These are phyloP conservation scores for Agaricus sinodeliciosus DNA, from an alignment of 768 basidiomycete species.

Conservation along the genomic window DNA sequence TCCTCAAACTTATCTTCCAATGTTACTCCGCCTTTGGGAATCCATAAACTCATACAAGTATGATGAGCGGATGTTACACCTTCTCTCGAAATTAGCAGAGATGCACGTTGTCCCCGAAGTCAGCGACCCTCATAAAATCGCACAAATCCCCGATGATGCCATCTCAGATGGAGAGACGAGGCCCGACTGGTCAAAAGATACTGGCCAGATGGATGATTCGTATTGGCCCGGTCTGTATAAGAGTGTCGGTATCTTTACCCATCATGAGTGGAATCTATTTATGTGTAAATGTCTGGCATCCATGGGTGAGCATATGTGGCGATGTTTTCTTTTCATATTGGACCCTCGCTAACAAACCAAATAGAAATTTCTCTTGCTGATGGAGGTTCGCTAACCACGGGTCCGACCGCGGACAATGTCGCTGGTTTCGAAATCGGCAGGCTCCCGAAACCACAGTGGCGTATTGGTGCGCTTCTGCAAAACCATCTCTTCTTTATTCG, in stretches of 20 bases:
- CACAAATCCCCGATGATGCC: conserved; percentile 65
- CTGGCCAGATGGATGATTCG: conserved; percentile 19
- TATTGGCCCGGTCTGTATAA: conserved; percentile 73
- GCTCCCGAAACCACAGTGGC: conserved; percentile 66
- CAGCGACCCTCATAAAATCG: conserved; percentile 66
- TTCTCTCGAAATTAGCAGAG: conserved; percentile 71
- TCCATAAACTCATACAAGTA: conserved; percentile 85
- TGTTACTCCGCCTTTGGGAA: conserved; percentile 84
- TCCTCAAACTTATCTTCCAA: conserved; percentile 77
- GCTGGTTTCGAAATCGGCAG: conserved; percentile 70
- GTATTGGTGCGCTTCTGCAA: conserved; percentile 47
- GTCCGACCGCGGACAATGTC: conserved; percentile 66
- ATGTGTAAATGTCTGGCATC: conserved; percentile 87
- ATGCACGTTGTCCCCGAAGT: conserved; percentile 73
- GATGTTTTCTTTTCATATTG: conserved; percentile 2
- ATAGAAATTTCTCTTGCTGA: conserved; percentile 70
- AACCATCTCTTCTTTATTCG: background rate
- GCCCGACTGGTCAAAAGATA: conserved; percentile 44
- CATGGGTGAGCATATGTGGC: conserved; percentile 51
- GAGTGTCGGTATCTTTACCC: conserved; percentile 82
- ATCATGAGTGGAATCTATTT: conserved; percentile 76
- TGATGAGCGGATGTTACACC: conserved; percentile 85
- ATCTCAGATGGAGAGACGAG: conserved; percentile 55
- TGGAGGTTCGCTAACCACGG: conserved; percentile 68
- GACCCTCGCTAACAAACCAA: conserved; percentile 1